A percentile compares a stretch with the other conserved stretches of the same genome.
Evolutionary conservation across 2,329 filamentous ascomycete genomes (phyloP).

Genomic region (Trichophyton benhamiae): DNA sequence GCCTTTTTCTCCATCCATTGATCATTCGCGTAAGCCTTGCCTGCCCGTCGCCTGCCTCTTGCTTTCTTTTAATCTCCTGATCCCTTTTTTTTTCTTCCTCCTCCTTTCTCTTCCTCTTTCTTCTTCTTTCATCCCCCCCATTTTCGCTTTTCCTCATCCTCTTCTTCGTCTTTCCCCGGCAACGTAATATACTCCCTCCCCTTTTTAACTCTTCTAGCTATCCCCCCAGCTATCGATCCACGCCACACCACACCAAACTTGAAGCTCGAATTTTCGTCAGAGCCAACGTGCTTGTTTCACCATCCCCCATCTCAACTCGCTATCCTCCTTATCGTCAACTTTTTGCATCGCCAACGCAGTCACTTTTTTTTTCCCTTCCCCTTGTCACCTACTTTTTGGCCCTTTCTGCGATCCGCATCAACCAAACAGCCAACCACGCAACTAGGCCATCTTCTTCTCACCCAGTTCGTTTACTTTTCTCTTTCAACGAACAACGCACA

Average conservation of each 20-base stretch:
- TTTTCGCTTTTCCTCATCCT: conserved; percentile 8
- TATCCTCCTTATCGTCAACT: neutral
- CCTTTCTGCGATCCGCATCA: conserved; percentile 13
- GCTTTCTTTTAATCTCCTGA: conserved; percentile 8
- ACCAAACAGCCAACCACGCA: conserved; percentile 5
- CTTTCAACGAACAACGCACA: neutral
- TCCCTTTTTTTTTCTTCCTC: conserved; percentile 12
- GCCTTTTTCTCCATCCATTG: conserved; percentile 4
- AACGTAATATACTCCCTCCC: conserved; percentile 11
- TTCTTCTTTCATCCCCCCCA: conserved; percentile 11
- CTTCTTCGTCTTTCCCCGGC: conserved; percentile 12
- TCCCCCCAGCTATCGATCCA: conserved; percentile 17
- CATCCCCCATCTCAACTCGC: conserved; percentile 7
- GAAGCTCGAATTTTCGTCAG: conserved; percentile 3
- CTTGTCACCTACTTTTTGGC: conserved; percentile 10
- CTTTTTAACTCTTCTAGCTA: conserved; percentile 6
- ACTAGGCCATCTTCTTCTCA: neutral
- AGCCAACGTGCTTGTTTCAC: conserved; percentile 5
- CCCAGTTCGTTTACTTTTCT: neutral
- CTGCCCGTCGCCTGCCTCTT: conserved; percentile 1
- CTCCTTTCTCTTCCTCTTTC: conserved; percentile 11
- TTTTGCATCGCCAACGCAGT: conserved; percentile 4
- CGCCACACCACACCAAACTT: conserved; percentile 8
- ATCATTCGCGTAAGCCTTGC: conserved; percentile 6
- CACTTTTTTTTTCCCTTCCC: conserved; percentile 5